These are phyloP conservation scores for Penstemon davidsonii DNA, from an alignment of 257 asterid species.

Conservation along the genomic window DNA sequence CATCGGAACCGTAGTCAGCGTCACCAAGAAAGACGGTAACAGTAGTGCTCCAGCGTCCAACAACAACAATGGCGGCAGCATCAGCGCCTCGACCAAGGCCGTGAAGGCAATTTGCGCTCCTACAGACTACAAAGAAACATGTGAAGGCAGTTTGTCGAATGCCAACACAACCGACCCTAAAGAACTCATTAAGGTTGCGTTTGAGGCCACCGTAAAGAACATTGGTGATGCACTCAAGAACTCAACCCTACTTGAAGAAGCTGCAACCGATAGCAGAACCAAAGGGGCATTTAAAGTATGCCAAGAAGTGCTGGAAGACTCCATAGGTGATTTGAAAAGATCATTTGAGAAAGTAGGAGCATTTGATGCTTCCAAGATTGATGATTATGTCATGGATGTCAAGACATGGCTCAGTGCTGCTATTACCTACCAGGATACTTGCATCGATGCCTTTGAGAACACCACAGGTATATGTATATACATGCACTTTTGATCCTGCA, in stretches of 20 bases:
- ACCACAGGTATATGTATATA: constrained; percentile 40
- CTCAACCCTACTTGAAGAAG: constrained; percentile 41
- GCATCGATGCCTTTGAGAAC: constrained; percentile 69
- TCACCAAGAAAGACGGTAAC: no score
- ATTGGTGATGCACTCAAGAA: constrained; percentile 37
- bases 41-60: no score
- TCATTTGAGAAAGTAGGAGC: constrained; percentile 34
- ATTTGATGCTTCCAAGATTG: constrained; percentile 27
- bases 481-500: no score
- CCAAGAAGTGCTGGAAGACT: constrained; percentile 40
- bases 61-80: no score
- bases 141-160: constrained; percentile 43
- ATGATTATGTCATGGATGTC: constrained; percentile 41
- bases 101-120: constrained; percentile 52
- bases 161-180: constrained; percentile 60
- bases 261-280: constrained; percentile 50
- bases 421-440: constrained; percentile 63
- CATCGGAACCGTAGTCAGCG: no score
- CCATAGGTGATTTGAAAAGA: constrained; percentile 57
- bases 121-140: constrained; percentile 58
- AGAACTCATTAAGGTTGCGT: constrained; percentile 52
- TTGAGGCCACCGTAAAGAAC: constrained; percentile 35
- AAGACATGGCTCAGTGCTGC: constrained; percentile 67
- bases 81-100: constrained; percentile 30
- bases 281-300: constrained; percentile 51